A percentile compares a stretch with the other conserved stretches of the same genome.
Conservation (phyloP, 805 yeast genomes). For the Ascoidea tarda region DNA sequence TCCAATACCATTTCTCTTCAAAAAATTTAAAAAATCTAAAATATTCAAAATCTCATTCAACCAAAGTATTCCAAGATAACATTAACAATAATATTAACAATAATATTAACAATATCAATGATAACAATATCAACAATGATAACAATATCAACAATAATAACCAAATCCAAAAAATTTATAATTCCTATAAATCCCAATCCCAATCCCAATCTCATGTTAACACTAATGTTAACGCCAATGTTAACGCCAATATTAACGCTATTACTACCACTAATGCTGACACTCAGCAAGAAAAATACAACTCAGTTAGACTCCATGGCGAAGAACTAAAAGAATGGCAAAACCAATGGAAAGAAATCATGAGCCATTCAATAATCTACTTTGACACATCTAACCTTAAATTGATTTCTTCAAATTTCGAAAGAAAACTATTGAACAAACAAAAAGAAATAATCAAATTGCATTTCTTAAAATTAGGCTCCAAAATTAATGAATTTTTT, state of each 20-base stretch:
- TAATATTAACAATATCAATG: not conserved
- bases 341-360: slow-evolving; percentile 45
- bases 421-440: slow-evolving; percentile 16
- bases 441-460: slow-evolving; percentile 16
- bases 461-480: slow-evolving; percentile 30
- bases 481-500: slow-evolving; percentile 43
- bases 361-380: slow-evolving; percentile 44
- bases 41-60: no score
- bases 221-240: slow-evolving; percentile 1
- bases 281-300: not conserved
- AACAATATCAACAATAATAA: slow-evolving; percentile 4
- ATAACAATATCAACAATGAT: slow-evolving; percentile 4
- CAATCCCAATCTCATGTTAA: slow-evolving; percentile 5
- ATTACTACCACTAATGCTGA: not conserved
- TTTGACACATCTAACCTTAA: slow-evolving; percentile 34
- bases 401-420: not conserved
- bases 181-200: slow-evolving; percentile 1
- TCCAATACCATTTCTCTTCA: no score
- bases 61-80: not conserved
- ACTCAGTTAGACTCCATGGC: not conserved
- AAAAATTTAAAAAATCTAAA: no score
- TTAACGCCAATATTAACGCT: not conserved
- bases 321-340: slow-evolving; percentile 44
- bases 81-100: not conserved
- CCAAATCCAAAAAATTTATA: not conserved